phyloP scores from a whole-genome alignment of 116 monocot species.

The Phalaenopsis hybrid region DNA sequence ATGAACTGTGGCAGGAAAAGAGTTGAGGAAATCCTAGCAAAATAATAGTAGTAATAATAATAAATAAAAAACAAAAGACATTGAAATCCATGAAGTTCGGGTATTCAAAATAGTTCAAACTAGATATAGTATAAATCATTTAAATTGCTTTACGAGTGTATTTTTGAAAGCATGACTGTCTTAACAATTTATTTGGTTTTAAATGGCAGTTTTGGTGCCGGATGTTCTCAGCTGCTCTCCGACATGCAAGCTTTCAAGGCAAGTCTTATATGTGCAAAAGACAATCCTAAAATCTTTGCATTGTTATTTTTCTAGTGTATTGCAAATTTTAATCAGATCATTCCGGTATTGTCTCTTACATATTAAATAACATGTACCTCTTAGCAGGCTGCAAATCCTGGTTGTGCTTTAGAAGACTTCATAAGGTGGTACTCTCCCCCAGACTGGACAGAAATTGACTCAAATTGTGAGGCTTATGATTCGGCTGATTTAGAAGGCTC shows the following conservation, averaged over 20 bases:
- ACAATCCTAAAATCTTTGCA: slow-evolving; percentile 8
- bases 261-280: slow-evolving; percentile 21
- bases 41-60: no score
- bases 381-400: slow-evolving; percentile 87
- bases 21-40: no score
- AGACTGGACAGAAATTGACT: slow-evolving; percentile 58
- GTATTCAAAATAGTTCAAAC: background rate
- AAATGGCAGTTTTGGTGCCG: slow-evolving; percentile 69
- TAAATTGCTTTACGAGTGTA: background rate
- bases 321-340: background rate
- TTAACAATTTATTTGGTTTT: slow-evolving; percentile 8
- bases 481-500: slow-evolving; percentile 40
- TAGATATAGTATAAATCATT: background rate
- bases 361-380: background rate
- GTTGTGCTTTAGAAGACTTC: slow-evolving; percentile 85
- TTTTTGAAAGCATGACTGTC: slow-evolving; percentile 1
- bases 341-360: slow-evolving; percentile 1
- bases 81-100: background rate
- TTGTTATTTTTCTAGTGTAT: background rate
- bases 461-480: slow-evolving; percentile 14
- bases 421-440: slow-evolving; percentile 93
- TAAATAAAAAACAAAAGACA: no score
- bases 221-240: slow-evolving; percentile 84
- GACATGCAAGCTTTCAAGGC: slow-evolving; percentile 99
- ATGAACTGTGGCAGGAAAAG: no score